Evolutionary conservation across 345 rosid genomes (phyloP), one percentile per base, ranked within the genome.

Genomic region (Aethionema arabicum): DNA sequence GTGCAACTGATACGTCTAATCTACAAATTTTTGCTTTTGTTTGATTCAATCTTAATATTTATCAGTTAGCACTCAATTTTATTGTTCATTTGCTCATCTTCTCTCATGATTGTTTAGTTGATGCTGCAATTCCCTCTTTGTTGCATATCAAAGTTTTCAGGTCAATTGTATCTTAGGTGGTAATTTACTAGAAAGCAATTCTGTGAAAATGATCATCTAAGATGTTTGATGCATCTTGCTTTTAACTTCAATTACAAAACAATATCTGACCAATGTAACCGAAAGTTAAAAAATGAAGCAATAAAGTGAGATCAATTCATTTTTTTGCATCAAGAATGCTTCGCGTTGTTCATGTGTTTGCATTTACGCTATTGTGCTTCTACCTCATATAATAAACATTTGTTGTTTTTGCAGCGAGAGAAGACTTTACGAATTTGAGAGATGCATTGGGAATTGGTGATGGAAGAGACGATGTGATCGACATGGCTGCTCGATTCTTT

Each of bases 391-490:
- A 4, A 32, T 36, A 52, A 14, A 41, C 47, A 16, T 41, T 54
- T 4, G 42, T 27, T 41, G 52, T 43, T 27, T 36, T 21, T 74
- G 74, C 85, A 91, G 96, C 91, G 52, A 52, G 50, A 45, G 85
- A 84, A 40, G 88, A 79, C 43, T 56, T 91, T 77, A 74, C 32
- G 74, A 57, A 61, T 42, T 48, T 85, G 79, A 83, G 76, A 74
- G 61, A 72, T 61, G 88, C 79, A 6, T 69, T 86, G 72, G 78
- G 73, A 38, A 79, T 88, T 78, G 91, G 85, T 71, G 84, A 81
- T 71, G 81, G 83, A 32, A 63, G 85, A 43, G 73, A 69, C n/a
- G 84, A 77, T 35, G 53, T 86, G 11, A 79, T 80, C 76, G 63
- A 71, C 57, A 75, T 74, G 67, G 96, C 95, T 52, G 52, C 45